Percentiles rank a stretch among this genome's conserved stretches.
Evolutionary conservation across 208 protist species (phyloP).

Genomic region (Acanthamoeba lugdunensis): DNA sequence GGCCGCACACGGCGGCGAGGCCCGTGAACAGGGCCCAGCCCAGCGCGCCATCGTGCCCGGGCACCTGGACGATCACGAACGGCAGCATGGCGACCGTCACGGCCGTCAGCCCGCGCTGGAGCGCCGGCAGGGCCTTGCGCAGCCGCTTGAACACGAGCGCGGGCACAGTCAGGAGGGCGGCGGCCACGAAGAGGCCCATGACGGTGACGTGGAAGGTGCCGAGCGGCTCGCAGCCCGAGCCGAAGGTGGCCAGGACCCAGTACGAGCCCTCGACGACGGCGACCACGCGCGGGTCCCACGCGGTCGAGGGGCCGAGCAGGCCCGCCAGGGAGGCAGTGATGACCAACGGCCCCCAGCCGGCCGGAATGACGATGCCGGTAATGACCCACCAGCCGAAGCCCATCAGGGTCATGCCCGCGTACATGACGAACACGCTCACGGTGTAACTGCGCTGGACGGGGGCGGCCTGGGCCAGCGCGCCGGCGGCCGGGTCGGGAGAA

Average conservation of each 20-base stretch:
- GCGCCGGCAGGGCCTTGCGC: neutral
- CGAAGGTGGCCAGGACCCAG: slow-evolving; percentile 28
- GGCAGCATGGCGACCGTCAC: neutral
- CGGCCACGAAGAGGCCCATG: neutral
- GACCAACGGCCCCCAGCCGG: neutral
- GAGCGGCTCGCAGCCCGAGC: neutral
- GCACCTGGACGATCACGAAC: slow-evolving; percentile 57
- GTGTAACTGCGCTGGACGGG: neutral
- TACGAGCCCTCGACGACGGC: slow-evolving; percentile 16
- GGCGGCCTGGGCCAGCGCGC: neutral
- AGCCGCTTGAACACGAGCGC: neutral
- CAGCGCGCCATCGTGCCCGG: neutral
- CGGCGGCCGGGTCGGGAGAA: too few species aligned
- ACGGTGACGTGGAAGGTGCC: neutral
- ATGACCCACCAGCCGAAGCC: slow-evolving; percentile 58
- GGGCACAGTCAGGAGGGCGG: neutral
- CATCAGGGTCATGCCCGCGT: neutral
- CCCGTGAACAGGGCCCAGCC: slow-evolving; percentile 1
- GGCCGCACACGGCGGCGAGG: neutral
- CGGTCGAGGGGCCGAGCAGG: neutral
- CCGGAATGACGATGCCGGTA: neutral
- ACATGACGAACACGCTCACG: slow-evolving; percentile 2
- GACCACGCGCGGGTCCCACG: slow-evolving; percentile 31
- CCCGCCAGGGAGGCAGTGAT: slow-evolving; percentile 7
- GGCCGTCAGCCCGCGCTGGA: neutral